Conservation (phyloP, 305 asterid genomes). For the Petunia hybrid region DNA sequence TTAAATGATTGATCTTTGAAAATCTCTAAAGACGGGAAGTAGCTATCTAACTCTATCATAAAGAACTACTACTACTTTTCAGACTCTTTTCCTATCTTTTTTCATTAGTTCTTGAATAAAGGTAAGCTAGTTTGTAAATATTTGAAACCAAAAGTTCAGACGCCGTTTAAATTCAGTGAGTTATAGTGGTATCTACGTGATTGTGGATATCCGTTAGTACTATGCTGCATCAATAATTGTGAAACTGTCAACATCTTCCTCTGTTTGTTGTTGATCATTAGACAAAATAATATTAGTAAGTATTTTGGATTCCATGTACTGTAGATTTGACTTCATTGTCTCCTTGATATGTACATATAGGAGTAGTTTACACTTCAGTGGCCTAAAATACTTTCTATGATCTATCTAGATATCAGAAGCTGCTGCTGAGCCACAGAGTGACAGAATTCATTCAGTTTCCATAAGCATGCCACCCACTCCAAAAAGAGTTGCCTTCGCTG, state of each 20-base stretch:
- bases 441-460: slow-evolving; percentile 29
- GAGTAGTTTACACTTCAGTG: not conserved
- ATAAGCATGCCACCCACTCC: slow-evolving; percentile 30
- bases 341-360: not conserved
- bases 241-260: not conserved
- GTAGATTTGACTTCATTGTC: not conserved
- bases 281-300: not conserved
- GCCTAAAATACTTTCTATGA: not conserved
- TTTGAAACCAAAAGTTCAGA: not conserved
- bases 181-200: not conserved
- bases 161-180: not conserved
- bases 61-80: not conserved
- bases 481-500: slow-evolving; percentile 25
- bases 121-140: not conserved
- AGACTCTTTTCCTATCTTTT: not conserved
- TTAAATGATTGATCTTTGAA: not conserved
- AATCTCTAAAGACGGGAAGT: not conserved
- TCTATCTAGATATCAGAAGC: slow-evolving; percentile 27
- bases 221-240: not conserved
- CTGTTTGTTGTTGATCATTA: not conserved
- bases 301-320: not conserved
- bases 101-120: not conserved
- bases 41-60: no score
- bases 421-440: not conserved
- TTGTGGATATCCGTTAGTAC: not conserved